These are phyloP conservation scores for Amanita molliuscula DNA, from an alignment of 768 basidiomycete genomes.

Conservation along the genomic window DNA sequence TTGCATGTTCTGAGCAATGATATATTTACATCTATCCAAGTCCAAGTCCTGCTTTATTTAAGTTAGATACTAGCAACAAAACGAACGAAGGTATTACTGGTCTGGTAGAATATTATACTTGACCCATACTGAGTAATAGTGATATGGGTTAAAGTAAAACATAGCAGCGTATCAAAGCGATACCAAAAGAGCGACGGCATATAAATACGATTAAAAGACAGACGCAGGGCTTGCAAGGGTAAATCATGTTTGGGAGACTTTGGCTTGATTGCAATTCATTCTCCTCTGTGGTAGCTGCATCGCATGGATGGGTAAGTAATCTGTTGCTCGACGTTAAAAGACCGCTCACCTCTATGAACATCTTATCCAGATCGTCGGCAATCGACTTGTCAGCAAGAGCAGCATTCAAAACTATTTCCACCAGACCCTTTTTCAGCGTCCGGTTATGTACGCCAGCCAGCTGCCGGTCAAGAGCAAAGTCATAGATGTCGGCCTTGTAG, in stretches of 20 bases:
- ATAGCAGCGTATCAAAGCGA: not conserved
- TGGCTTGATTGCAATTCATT: not conserved
- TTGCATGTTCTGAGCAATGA: no score
- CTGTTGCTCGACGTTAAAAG: not conserved
- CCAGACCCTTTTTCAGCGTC: conserved; percentile 4
- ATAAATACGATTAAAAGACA: not conserved
- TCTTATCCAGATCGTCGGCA: not conserved
- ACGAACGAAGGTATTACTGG: not conserved
- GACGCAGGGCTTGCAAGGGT: not conserved
- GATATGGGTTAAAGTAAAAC: not conserved
- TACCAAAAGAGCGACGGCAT: not conserved
- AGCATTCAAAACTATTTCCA: not conserved
- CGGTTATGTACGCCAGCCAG: not conserved
- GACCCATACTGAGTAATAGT: not conserved
- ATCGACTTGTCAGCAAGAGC: conserved; percentile 2
- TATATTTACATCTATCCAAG: not conserved
- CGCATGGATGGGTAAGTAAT: not conserved
- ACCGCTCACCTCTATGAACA: not conserved
- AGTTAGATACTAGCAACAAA: not conserved
- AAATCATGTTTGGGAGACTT: not conserved
- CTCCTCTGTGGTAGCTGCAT: not conserved
- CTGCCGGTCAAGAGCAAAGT: not conserved
- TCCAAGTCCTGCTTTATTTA: not conserved
- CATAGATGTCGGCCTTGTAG: conserved; percentile 3
- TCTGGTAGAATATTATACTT: not conserved